Conservation (phyloP, 2,329 filamentous ascomycete genomes). For the Fusarium burgessii region DNA sequence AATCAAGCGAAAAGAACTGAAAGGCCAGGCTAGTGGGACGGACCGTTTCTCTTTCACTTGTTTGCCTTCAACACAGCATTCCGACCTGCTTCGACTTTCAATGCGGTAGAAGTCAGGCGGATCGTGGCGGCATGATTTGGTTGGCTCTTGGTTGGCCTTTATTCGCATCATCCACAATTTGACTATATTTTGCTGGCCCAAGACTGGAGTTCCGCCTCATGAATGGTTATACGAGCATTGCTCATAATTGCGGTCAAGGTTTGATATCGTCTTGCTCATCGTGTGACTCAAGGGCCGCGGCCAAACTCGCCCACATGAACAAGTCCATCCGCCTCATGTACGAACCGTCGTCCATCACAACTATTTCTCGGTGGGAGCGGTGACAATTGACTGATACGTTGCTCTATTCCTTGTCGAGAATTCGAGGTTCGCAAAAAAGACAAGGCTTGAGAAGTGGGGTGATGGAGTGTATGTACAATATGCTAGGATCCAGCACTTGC, state of each 20-base stretch:
- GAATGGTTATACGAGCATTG: slow-evolving; percentile 32
- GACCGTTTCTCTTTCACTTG: slow-evolving; percentile 41
- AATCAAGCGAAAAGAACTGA: slow-evolving; percentile 15
- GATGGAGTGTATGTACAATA: slow-evolving; percentile 32
- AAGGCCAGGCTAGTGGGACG: slow-evolving; percentile 46
- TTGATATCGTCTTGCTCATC: slow-evolving; percentile 24
- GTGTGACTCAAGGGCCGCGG: slow-evolving; percentile 41
- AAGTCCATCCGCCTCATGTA: slow-evolving; percentile 23
- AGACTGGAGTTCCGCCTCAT: slow-evolving; percentile 34
- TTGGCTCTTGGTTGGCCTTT: slow-evolving; percentile 31
- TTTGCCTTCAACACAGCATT: slow-evolving; percentile 21
- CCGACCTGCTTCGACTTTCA: slow-evolving; percentile 17
- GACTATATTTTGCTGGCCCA: slow-evolving; percentile 17
- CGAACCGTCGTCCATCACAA: slow-evolving; percentile 29
- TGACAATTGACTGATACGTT: slow-evolving; percentile 31
- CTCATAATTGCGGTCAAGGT: slow-evolving; percentile 43
- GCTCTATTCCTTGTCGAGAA: slow-evolving; percentile 27
- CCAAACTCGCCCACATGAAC: slow-evolving; percentile 42
- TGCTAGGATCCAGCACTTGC: slow-evolving; percentile 42
- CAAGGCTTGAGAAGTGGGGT: slow-evolving; percentile 28
- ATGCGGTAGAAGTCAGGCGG: slow-evolving; percentile 31
- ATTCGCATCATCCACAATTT: slow-evolving; percentile 36
- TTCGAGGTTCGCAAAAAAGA: slow-evolving; percentile 20
- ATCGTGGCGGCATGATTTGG: slow-evolving; percentile 37
- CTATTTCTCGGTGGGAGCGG: slow-evolving; percentile 13